Evolutionary conservation across 495 filamentous ascomycete species (phyloP).

Genomic region (Podospora comata): DNA sequence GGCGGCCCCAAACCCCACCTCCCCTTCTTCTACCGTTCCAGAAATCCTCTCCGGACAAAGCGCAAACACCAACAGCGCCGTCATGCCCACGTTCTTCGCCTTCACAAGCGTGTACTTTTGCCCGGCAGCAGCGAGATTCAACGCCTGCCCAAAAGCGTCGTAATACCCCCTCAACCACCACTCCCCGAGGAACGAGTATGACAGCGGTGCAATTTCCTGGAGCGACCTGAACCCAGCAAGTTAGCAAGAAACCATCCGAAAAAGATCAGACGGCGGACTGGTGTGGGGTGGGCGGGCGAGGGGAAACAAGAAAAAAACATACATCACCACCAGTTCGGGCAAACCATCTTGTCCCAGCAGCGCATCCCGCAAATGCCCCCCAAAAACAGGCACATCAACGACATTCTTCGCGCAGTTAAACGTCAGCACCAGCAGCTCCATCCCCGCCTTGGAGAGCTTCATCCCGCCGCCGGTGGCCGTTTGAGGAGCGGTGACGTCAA

Average conservation of each 20-base stretch:
- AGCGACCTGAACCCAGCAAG: slow-evolving; percentile 52
- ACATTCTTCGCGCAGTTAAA: slow-evolving; percentile 80
- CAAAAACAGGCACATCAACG: slow-evolving; percentile 62
- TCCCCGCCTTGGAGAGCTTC: slow-evolving; percentile 27
- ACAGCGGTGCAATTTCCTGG: slow-evolving; percentile 85
- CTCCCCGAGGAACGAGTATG: slow-evolving; percentile 81
- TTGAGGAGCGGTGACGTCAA: background rate
- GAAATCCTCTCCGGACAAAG: slow-evolving; percentile 53
- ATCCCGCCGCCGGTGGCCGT: slow-evolving; percentile 15
- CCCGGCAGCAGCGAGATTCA: slow-evolving; percentile 55
- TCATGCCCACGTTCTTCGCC: slow-evolving; percentile 78
- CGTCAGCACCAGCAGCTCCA: slow-evolving; percentile 71
- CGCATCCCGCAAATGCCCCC: slow-evolving; percentile 62
- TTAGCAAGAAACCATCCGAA: background rate
- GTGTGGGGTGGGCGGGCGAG: background rate
- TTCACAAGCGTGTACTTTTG: slow-evolving; percentile 46
- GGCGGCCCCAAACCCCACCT: slow-evolving; percentile 74
- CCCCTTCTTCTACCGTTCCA: slow-evolving; percentile 61
- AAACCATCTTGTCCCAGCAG: slow-evolving; percentile 56
- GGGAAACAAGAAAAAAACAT: slow-evolving; percentile 18
- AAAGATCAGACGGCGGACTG: background rate
- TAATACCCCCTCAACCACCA: slow-evolving; percentile 75
- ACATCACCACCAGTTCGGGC: slow-evolving; percentile 68
- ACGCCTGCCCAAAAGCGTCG: slow-evolving; percentile 59
- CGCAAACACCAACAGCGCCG: slow-evolving; percentile 78